These are phyloP conservation scores for Lyophyllum semitale DNA, from an alignment of 768 basidiomycete species.

Conservation along the genomic window DNA sequence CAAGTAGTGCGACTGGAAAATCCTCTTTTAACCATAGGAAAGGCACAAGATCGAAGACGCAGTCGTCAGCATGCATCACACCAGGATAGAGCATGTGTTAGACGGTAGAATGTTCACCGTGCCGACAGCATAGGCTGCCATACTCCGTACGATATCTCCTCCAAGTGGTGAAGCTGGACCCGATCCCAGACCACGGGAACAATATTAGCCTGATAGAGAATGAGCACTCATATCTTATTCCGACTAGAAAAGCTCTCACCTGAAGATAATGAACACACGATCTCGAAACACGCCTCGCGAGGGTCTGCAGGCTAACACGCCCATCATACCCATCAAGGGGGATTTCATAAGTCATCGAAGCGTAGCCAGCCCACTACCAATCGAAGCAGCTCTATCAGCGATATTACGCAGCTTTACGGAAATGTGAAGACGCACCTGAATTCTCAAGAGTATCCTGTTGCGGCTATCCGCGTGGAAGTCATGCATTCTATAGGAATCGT, in stretches of 20 bases:
- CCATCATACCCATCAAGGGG: conserved; percentile 70
- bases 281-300: conserved; percentile 68
- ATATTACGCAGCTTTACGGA: background rate
- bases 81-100: background rate
- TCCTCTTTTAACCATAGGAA: background rate
- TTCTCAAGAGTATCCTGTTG: conserved; percentile 59
- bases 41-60: background rate
- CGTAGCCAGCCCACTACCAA: conserved; percentile 68
- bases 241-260: conserved; percentile 34
- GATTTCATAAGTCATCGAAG: conserved; percentile 72
- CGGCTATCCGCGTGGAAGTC: conserved; percentile 67
- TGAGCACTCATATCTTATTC: conserved; percentile 1
- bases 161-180: conserved; percentile 69
- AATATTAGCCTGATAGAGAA: conserved; percentile 55
- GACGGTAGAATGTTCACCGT: conserved; percentile 2
- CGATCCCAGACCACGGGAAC: conserved; percentile 72
- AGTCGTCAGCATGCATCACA: background rate
- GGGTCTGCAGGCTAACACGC: conserved; percentile 63
- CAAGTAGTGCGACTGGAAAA: background rate
- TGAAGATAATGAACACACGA: conserved; percentile 78
- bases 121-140: conserved; percentile 71
- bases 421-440: conserved; percentile 49
- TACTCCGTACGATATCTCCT: conserved; percentile 65
- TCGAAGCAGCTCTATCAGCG: background rate
- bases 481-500: conserved; percentile 61